phyloP scores from a whole-genome alignment of 2,329 filamentous ascomycete species.

The Sporothrix humicola region DNA sequence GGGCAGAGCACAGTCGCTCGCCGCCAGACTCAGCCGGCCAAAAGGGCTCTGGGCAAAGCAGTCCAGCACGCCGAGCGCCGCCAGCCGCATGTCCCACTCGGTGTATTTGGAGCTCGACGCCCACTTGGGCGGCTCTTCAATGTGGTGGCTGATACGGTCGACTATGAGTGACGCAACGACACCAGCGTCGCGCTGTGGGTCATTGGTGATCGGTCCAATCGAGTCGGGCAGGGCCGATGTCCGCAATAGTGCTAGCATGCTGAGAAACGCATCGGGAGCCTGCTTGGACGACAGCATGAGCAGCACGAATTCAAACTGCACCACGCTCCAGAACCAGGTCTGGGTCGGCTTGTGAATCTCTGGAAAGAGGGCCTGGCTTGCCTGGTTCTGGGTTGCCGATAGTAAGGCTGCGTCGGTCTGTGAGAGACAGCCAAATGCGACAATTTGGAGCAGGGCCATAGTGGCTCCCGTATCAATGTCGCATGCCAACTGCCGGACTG shows the following conservation, averaged over 20 bases:
- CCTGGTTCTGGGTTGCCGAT: conserved; percentile 36
- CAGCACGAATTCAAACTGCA: conserved; percentile 70
- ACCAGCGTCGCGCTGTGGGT: conserved; percentile 51
- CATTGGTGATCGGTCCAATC: conserved; percentile 66
- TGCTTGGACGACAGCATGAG: conserved; percentile 72
- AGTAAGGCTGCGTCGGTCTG: conserved; percentile 34
- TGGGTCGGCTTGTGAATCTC: conserved; percentile 42
- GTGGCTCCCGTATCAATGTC: conserved; percentile 68
- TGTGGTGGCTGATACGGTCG: conserved; percentile 66
- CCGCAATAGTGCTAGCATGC: conserved; percentile 68
- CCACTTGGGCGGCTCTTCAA: conserved; percentile 62
- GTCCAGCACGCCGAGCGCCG: conserved; percentile 60
- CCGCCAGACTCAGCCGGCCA: conserved; percentile 68
- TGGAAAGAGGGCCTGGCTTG: conserved; percentile 39
- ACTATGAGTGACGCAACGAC: conserved; percentile 58
- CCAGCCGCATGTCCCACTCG: conserved; percentile 51
- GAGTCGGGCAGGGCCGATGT: conserved; percentile 68
- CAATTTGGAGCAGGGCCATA: conserved; percentile 68
- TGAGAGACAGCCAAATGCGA: conserved; percentile 64
- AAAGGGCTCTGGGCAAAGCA: conserved; percentile 67
- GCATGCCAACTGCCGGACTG: conserved; percentile 53
- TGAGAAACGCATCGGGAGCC: conserved; percentile 64
- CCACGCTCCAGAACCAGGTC: conserved; percentile 67
- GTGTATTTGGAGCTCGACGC: conserved; percentile 46
- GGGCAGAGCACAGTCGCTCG: conserved; percentile 72